phyloP scores from a whole-genome alignment of 129 eudicot genomes.

The carrot (Daucus carota) region DH1_v3.0 NC_030385.2:30943501-30944000 shows the following conservation, averaged over 20 bases:
- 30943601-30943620: background rate
- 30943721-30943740: background rate
- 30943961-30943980: slow-evolving; percentile 30
- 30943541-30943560: background rate
- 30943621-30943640: slow-evolving; percentile 3
- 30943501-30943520: no score
- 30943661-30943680: slow-evolving; percentile 5
- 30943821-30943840: background rate
- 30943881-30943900: background rate
- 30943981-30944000: slow-evolving; percentile 81
- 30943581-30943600: slow-evolving; percentile 10
- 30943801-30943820: slow-evolving; percentile 13
- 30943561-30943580: background rate
- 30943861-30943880: background rate
- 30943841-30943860: no score
- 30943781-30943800: background rate
- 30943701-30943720: slow-evolving; percentile 9
- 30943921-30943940: slow-evolving; percentile 11
- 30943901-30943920: background rate
- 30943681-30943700: slow-evolving; percentile 7
- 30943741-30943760: slow-evolving; percentile 14
- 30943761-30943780: slow-evolving; percentile 9
- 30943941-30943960: slow-evolving; percentile 14
- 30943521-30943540: background rate
- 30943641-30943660: background rate